A percentile compares a stretch with the other conserved stretches of the same genome.
Conservation (phyloP, 75 land plant species). For the Sequoiadendron giganteum region DNA sequence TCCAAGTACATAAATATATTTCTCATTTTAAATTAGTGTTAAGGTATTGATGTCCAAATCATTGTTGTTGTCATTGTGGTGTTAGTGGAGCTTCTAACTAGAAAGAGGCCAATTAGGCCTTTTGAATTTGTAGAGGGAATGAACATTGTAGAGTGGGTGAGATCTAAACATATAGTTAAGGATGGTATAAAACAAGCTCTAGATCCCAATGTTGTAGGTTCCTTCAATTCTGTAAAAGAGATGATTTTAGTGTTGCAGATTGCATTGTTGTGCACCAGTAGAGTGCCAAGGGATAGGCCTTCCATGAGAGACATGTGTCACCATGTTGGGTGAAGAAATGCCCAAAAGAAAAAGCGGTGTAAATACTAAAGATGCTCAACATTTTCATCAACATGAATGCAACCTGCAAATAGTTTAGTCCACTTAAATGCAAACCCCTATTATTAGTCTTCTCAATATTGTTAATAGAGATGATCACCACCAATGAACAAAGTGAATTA, state of each 20-base stretch:
- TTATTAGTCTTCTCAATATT: not conserved
- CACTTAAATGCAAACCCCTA: not conserved
- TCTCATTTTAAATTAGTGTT: not conserved
- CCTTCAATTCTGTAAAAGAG: slow-evolving; percentile 66
- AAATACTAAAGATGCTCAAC: not conserved
- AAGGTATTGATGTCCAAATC: not conserved
- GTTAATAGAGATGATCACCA: not conserved
- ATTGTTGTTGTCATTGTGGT: slow-evolving; percentile 21
- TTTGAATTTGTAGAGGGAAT: slow-evolving; percentile 60
- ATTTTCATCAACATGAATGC: not conserved
- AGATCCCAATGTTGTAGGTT: slow-evolving; percentile 45
- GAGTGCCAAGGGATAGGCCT: slow-evolving; percentile 80
- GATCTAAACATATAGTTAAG: slow-evolving; percentile 5
- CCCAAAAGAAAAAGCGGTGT: slow-evolving; percentile 56
- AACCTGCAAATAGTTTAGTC: not conserved
- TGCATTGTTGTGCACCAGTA: slow-evolving; percentile 85
- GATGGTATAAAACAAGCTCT: slow-evolving; percentile 40
- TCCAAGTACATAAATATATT: not conserved
- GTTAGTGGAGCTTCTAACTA: slow-evolving; percentile 67
- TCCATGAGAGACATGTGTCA: slow-evolving; percentile 85
- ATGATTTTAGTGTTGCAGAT: slow-evolving; percentile 77
- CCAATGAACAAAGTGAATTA: not conserved
- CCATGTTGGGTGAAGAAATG: slow-evolving; percentile 68
- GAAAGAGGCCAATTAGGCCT: slow-evolving; percentile 49
- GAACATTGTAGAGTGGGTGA: slow-evolving; percentile 67